These are phyloP conservation scores for Yamadazyma akitaensis DNA, from an alignment of 805 yeast species.

Conservation along the genomic window DNA sequence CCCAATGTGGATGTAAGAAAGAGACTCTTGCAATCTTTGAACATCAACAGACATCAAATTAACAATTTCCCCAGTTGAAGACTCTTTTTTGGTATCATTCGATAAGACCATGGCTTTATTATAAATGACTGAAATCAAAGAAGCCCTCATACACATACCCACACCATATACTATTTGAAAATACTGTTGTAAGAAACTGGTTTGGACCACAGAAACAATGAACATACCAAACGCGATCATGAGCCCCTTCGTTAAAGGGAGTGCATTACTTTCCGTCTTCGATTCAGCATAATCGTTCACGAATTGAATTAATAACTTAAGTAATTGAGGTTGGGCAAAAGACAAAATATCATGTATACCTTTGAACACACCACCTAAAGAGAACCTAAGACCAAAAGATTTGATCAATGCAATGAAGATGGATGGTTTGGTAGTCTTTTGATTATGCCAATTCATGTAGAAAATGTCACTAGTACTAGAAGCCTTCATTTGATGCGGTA, in stretches of 20 bases:
- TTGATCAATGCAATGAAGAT: slow-evolving; percentile 57
- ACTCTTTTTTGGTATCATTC: slow-evolving; percentile 64
- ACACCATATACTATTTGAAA: slow-evolving; percentile 70
- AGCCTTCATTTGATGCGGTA: slow-evolving; percentile 68
- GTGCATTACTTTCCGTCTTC: slow-evolving; percentile 33
- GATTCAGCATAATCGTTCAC: slow-evolving; percentile 39
- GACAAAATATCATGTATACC: slow-evolving; percentile 73
- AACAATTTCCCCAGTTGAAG: slow-evolving; percentile 89
- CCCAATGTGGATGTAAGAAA: slow-evolving; percentile 71
- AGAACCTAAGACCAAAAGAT: slow-evolving; percentile 73
- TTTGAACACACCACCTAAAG: slow-evolving; percentile 71
- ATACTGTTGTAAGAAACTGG: slow-evolving; percentile 74
- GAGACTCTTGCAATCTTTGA: slow-evolving; percentile 79
- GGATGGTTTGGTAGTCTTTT: slow-evolving; percentile 46
- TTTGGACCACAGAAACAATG: slow-evolving; percentile 66
- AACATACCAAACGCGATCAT: slow-evolving; percentile 78
- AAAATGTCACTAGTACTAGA: slow-evolving; percentile 48
- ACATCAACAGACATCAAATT: slow-evolving; percentile 93
- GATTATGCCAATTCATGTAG: slow-evolving; percentile 57
- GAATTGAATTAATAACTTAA: slow-evolving; percentile 27
- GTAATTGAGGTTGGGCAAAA: slow-evolving; percentile 30
- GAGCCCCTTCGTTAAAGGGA: slow-evolving; percentile 71
- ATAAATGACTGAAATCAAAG: slow-evolving; percentile 65
- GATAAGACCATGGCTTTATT: slow-evolving; percentile 66
- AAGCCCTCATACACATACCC: slow-evolving; percentile 73